phyloP scores from a whole-genome alignment of 345 rosid genomes.

The Nasturtium officinale region DNA sequence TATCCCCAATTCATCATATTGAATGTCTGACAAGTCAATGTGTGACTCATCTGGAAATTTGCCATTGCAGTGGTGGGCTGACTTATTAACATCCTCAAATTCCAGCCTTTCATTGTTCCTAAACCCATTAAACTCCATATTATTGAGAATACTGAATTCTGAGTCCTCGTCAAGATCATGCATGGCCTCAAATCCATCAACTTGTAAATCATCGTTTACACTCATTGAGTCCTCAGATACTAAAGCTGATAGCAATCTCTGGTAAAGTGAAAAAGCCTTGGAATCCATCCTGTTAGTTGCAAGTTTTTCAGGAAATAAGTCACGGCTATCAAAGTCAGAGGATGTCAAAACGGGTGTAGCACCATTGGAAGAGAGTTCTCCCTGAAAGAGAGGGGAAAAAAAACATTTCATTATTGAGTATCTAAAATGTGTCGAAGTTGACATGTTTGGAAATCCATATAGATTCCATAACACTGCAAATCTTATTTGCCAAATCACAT shows the following conservation, averaged over 20 bases:
- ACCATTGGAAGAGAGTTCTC: constrained; percentile 33
- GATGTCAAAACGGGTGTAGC: constrained; percentile 22
- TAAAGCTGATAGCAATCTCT: constrained; percentile 78
- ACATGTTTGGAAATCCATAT: constrained; percentile 7
- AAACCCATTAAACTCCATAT: constrained; percentile 59
- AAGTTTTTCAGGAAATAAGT: constrained; percentile 29
- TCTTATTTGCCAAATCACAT: constrained; percentile 6
- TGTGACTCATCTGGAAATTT: constrained; percentile 45
- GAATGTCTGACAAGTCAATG: constrained; percentile 46
- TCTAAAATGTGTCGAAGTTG: constrained; percentile 23
- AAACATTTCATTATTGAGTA: constrained; percentile 6
- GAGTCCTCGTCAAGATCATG: constrained; percentile 57
- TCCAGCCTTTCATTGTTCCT: constrained; percentile 51
- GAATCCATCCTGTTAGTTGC: constrained; percentile 37
- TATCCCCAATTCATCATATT: constrained; percentile 60
- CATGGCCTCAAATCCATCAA: constrained; percentile 57
- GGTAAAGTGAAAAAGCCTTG: constrained; percentile 58
- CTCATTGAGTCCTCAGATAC: constrained; percentile 68
- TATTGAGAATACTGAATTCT: constrained; percentile 55
- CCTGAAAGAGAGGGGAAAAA: constrained; percentile 31
- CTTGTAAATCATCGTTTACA: constrained; percentile 41
- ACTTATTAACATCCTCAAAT: constrained; percentile 41
- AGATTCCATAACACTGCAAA: constrained; percentile 5
- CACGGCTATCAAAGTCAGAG: constrained; percentile 32
- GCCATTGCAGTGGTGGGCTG: constrained; percentile 31